Evolutionary conservation across 805 yeast species (phyloP), one percentile per base, ranked within the genome.

Genomic region (Kuraishia hungarica): DNA sequence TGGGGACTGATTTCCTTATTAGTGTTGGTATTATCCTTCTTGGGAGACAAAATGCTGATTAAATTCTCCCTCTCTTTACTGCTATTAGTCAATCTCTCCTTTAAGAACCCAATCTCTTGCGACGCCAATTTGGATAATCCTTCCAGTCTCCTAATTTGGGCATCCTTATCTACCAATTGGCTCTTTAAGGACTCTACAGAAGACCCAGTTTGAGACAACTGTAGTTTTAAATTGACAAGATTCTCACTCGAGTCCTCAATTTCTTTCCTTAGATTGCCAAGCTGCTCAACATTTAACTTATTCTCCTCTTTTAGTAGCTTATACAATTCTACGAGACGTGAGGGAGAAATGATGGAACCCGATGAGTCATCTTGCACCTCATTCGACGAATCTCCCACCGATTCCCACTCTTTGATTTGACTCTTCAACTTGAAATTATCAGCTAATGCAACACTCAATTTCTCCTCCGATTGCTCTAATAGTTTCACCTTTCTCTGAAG

Each of bases 401-500:
- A 59, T 22, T 71, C 71, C 77, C 84, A 79, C 51, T 75, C 72
- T n/a, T 78, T 70, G 35, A 75, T 66, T 56, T 78, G 79, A 5
- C 77, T 71, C 55, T 78, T 74, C 52, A 83, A 64, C 26, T 74
- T 72, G 6, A 80, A 64, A 52, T 80, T 72, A 61, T 81, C 80
- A 28, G 82, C 63, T 59, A 82, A 82, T 24, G 81, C 62, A 4
- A 76, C 76, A 43, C 79, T 75, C 19, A 72, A 71, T 50, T 75
- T 73, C 48, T 73, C 74, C 56, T 81, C 78, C 2, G 79, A 60
- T 1, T 63, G 65, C 28, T 78, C 79, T 50, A 78, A 63, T 10
- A 62, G 59, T 2, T 61, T 55, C 20, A 83, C 50, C 56, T 76
- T 76, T 20, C 70, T 66, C 22, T 67, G 63, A 39, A 84, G 64